These are phyloP conservation scores for Phaeosphaeriaceae sp. DNA, from an alignment of 2,329 filamentous ascomycete genomes.

Conservation along the genomic window DNA sequence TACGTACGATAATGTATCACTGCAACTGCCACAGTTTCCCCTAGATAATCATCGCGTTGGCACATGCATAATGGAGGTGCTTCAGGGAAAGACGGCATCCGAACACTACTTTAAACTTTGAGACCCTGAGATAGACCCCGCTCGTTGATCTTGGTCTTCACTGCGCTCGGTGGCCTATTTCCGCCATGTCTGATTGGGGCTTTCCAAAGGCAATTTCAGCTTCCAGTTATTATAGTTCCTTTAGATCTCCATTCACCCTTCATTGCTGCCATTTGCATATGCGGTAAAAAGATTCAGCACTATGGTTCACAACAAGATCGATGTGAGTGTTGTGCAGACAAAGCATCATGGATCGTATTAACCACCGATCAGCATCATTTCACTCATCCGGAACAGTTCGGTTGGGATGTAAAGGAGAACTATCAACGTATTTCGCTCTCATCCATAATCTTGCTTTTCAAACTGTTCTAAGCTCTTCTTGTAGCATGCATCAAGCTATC, in stretches of 20 bases:
- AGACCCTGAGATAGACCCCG: constrained; percentile 4
- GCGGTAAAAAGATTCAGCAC: background rate
- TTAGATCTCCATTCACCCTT: background rate
- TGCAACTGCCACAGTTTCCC: background rate
- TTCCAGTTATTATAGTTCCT: background rate
- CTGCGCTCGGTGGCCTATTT: background rate
- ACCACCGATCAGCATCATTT: constrained; percentile 30
- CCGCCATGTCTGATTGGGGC: background rate
- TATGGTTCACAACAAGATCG: constrained; percentile 21
- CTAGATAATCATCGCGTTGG: background rate
- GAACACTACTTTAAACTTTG: background rate
- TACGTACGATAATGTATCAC: background rate
- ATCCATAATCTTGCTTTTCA: background rate
- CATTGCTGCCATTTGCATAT: background rate
- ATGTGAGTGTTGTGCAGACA: background rate
- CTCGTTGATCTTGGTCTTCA: constrained; percentile 2
- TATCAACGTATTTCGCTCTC: constrained; percentile 28
- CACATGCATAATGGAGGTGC: background rate
- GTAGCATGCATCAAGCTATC: constrained; percentile 39
- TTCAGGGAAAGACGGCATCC: background rate
- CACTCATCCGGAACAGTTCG: constrained; percentile 21
- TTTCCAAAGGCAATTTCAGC: background rate
- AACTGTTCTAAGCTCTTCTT: background rate
- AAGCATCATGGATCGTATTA: background rate
- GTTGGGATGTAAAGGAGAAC: constrained; percentile 37